Conservation (phyloP, 306 rosid genomes). For the Senna tora region DNA sequence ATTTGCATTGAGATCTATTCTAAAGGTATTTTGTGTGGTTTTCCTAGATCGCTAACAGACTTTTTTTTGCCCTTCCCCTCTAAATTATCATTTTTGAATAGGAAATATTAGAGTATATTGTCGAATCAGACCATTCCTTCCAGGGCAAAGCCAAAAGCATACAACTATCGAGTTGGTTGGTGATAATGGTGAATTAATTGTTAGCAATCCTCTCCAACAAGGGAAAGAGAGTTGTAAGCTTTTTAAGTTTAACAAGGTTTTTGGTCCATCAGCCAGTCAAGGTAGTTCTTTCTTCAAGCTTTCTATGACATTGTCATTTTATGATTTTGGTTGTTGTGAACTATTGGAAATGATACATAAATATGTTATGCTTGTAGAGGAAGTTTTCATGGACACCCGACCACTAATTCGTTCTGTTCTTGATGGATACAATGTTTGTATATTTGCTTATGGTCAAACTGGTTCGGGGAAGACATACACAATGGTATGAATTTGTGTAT, state of each 20-base stretch:
- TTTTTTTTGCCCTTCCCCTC: neutral
- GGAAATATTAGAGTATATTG: conserved; percentile 76
- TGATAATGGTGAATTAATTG: conserved; percentile 69
- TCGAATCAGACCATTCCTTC: conserved; percentile 79
- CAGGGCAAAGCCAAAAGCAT: conserved; percentile 68
- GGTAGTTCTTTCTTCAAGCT: conserved; percentile 42
- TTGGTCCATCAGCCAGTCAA: conserved; percentile 64
- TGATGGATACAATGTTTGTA: conserved; percentile 77
- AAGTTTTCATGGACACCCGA: conserved; percentile 64
- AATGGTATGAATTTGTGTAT: conserved; percentile 51
- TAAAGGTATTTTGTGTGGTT: neutral
- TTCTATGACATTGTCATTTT: neutral
- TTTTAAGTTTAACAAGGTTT: conserved; percentile 75
- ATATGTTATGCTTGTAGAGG: conserved; percentile 47
- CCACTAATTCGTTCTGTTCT: conserved; percentile 71
- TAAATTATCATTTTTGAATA: conserved; percentile 18
- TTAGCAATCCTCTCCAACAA: conserved; percentile 64
- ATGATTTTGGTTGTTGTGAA: neutral
- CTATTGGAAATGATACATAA: neutral
- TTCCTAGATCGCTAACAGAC: conserved; percentile 3
- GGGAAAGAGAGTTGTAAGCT: conserved; percentile 59
- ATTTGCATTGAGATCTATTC: neutral
- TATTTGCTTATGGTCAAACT: conserved; percentile 86
- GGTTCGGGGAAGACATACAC: conserved; percentile 81
- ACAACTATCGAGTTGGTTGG: conserved; percentile 63